Evolutionary conservation across 176 grass and related monocot species (phyloP).

Genomic region (barley (Hordeum vulgare)): MorexV3_pseudomolecules_assembly NC_058519.1:585588221-585588720

Average conservation of each 20-base stretch:
- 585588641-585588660: constrained; percentile 28
- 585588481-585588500: constrained; percentile 5
- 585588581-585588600: constrained; percentile 17
- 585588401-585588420: too few species aligned
- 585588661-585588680: constrained; percentile 9
- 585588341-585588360: too few species aligned
- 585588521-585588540: neutral
- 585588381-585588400: too few species aligned
- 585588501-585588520: neutral
- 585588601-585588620: constrained; percentile 31
- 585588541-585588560: neutral
- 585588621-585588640: constrained; percentile 23
- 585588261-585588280: too few species aligned
- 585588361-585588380: too few species aligned
- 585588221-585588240: too few species aligned
- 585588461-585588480: neutral
- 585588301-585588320: too few species aligned
- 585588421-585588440: neutral
- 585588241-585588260: too few species aligned
- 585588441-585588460: neutral
- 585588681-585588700: constrained; percentile 8
- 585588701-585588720: constrained; percentile 18
- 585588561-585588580: constrained; percentile 28
- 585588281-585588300: too few species aligned
- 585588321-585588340: too few species aligned